These are phyloP conservation scores for Penicillium verrucosum DNA, from an alignment of 2,329 filamentous ascomycete species.

Conservation along the genomic window DNA sequence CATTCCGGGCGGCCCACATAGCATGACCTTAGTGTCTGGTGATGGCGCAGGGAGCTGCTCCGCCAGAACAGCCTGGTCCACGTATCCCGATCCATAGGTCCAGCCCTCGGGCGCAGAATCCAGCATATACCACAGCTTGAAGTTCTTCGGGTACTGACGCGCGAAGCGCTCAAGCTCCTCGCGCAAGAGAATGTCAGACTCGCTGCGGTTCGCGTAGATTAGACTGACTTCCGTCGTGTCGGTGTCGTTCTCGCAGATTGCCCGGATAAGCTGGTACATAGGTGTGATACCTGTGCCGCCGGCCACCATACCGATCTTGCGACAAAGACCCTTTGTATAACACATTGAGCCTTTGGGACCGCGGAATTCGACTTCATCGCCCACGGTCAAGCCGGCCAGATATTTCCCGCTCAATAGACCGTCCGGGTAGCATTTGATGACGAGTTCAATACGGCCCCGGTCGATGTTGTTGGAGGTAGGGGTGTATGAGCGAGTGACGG, in stretches of 20 bases:
- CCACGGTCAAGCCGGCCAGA: conserved; percentile 29
- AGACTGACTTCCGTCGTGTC: conserved; percentile 58
- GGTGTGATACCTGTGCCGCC: conserved; percentile 47
- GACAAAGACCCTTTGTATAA: conserved; percentile 31
- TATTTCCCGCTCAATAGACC: conserved; percentile 32
- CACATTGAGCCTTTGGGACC: conserved; percentile 38
- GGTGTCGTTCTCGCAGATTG: conserved; percentile 59
- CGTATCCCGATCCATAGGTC: conserved; percentile 50
- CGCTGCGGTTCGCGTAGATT: conserved; percentile 58
- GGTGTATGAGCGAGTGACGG: conserved; percentile 53
- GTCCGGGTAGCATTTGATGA: conserved; percentile 35
- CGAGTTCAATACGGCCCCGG: conserved; percentile 30
- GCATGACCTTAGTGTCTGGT: conserved; percentile 51
- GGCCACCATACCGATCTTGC: conserved; percentile 39
- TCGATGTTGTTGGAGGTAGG: conserved; percentile 38
- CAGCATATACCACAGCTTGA: conserved; percentile 57
- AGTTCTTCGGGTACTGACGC: conserved; percentile 50
- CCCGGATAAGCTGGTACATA: conserved; percentile 61
- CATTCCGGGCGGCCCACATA: conserved; percentile 63
- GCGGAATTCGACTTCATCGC: conserved; percentile 35
- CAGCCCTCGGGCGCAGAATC: conserved; percentile 49
- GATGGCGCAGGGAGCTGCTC: conserved; percentile 49
- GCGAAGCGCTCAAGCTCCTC: conserved; percentile 56
- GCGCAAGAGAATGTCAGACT: conserved; percentile 59
- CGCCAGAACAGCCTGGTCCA: conserved; percentile 52